Evolutionary conservation across 2,329 filamentous ascomycete species (phyloP).

Genomic region (Trichophyton benhamiae): DNA sequence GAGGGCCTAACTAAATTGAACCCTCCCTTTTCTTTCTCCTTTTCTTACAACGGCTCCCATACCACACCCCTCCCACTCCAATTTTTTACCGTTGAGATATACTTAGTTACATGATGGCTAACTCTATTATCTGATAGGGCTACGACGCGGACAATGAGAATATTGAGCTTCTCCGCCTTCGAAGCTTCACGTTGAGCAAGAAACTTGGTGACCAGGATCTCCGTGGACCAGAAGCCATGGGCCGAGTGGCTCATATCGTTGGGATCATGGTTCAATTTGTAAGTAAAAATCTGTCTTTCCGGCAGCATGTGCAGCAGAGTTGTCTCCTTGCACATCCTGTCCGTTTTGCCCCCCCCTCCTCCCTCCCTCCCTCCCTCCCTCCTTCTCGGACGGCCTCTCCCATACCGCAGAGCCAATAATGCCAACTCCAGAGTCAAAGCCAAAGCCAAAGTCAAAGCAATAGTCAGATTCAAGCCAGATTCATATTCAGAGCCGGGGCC

Average conservation of each 20-base stretch:
- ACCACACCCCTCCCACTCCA: neutral
- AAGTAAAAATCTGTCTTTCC: constrained; percentile 32
- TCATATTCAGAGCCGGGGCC: neutral
- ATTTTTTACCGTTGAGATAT: neutral
- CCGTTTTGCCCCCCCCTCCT: neutral
- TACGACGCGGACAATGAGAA: constrained; percentile 63
- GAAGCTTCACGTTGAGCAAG: constrained; percentile 62
- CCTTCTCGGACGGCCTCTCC: neutral
- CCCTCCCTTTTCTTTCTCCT: neutral
- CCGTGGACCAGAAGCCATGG: constrained; percentile 48
- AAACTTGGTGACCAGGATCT: constrained; percentile 56
- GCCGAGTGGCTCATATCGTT: constrained; percentile 53
- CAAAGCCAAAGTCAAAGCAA: no score
- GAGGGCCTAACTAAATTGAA: neutral
- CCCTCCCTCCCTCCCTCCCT: neutral
- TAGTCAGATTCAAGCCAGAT: no score
- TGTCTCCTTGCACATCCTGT: neutral
- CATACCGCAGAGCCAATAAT: neutral
- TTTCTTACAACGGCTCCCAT: neutral
- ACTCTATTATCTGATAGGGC: constrained; percentile 40
- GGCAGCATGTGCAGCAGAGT: constrained; percentile 10
- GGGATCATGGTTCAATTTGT: constrained; percentile 65
- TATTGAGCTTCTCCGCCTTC: constrained; percentile 67
- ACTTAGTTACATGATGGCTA: neutral
- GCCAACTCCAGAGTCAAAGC: no score